A percentile compares a stretch with the other conserved stretches of the same genome.
Conservation (phyloP, 2,329 filamentous ascomycete genomes). For the Clonostachys rhizophaga region DNA sequence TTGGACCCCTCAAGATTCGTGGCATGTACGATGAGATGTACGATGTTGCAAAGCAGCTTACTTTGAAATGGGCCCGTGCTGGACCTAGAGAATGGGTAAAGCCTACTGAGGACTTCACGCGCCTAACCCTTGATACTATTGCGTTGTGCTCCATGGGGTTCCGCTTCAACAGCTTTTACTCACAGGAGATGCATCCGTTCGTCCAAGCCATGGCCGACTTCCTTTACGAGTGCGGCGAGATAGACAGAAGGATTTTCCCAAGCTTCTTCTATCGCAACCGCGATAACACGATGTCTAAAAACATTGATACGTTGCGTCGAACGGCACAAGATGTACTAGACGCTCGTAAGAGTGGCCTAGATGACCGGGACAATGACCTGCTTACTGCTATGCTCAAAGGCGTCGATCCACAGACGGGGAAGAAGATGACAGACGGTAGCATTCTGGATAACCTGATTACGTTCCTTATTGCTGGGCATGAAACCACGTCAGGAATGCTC, state of each 20-base stretch:
- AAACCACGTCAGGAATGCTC: conserved; percentile 65
- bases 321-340: conserved; percentile 49
- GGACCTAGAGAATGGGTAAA: conserved; percentile 35
- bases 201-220: neutral
- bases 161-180: conserved; percentile 59
- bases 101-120: conserved; percentile 55
- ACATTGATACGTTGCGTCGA: conserved; percentile 50
- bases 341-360: conserved; percentile 43
- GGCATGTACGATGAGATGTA: conserved; percentile 51
- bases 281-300: conserved; percentile 11
- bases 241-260: conserved; percentile 36
- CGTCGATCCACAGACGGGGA: conserved; percentile 60
- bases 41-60: conserved; percentile 46
- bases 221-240: conserved; percentile 7
- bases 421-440: conserved; percentile 55
- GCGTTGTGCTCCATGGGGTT: conserved; percentile 53
- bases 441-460: conserved; percentile 70
- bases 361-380: conserved; percentile 54
- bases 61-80: conserved; percentile 47
- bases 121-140: conserved; percentile 56
- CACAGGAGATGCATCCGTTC: conserved; percentile 21
- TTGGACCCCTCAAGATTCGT: conserved; percentile 57
- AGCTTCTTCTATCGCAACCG: conserved; percentile 47
- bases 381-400: conserved; percentile 66
- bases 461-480: conserved; percentile 67